These are phyloP conservation scores for Aspergillus sparsus DNA, from an alignment of 495 filamentous ascomycete species.

Conservation along the genomic window DNA sequence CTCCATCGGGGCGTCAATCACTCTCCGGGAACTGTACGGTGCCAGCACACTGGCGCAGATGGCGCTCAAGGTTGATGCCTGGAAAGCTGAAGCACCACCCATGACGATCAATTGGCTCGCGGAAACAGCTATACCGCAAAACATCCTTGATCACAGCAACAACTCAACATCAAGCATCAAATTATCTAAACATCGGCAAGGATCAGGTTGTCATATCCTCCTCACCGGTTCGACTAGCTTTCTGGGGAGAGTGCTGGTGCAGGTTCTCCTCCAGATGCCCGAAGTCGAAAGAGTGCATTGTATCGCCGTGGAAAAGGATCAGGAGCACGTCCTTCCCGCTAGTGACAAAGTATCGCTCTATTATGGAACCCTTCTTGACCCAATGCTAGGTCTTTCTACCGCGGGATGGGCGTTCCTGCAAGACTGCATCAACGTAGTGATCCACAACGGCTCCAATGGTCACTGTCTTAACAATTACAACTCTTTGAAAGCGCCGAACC, in stretches of 20 bases:
- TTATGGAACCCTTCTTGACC: not conserved
- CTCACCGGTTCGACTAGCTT: conserved; percentile 12
- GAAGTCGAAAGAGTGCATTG: conserved; percentile 4
- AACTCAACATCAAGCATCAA: too few species aligned
- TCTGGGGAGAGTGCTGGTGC: conserved; percentile 1
- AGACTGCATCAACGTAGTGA: conserved; percentile 6
- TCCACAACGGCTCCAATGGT: conserved; percentile 13
- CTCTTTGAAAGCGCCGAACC: conserved; percentile 4
- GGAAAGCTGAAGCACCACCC: not conserved
- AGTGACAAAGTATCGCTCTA: not conserved
- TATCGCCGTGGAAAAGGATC: not conserved
- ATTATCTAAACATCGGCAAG: too few species aligned
- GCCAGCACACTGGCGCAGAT: conserved; percentile 1
- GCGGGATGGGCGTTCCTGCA: not conserved
- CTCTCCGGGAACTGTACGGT: not conserved
- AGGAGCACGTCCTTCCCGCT: not conserved
- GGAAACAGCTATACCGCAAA: not conserved
- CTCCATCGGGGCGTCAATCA: conserved; percentile 10
- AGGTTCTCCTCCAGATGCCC: not conserved
- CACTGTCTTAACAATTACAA: conserved; percentile 13
- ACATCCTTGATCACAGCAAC: not conserved
- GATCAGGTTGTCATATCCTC: too few species aligned
- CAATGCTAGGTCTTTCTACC: not conserved
- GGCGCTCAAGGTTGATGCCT: not conserved
- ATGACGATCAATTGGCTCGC: conserved; percentile 5